These are phyloP conservation scores for Saccharomyces pastorianus DNA, from an alignment of 1,139 yeast genomes.

Conservation along the genomic window DNA sequence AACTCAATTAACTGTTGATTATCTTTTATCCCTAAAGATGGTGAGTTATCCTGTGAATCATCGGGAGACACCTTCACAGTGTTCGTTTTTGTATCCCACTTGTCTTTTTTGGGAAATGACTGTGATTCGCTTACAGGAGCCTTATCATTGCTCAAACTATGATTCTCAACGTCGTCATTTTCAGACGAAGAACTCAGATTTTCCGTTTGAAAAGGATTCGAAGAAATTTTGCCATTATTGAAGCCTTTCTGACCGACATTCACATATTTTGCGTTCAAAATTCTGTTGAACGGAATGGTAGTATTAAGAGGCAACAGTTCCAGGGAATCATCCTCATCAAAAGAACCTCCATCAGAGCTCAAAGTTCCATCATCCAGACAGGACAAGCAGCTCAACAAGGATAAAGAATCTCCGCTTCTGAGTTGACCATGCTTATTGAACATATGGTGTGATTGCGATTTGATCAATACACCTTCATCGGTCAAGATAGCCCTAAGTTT, in stretches of 20 bases:
- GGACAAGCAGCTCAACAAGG: constrained; percentile 1
- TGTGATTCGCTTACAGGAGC: background rate
- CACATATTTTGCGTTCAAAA: background rate
- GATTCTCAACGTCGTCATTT: background rate
- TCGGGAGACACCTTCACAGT: background rate
- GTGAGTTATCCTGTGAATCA: background rate
- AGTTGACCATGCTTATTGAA: background rate
- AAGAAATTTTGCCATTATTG: background rate
- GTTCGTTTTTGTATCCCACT: background rate
- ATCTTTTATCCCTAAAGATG: background rate
- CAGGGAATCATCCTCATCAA: background rate
- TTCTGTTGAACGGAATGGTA: constrained; percentile 3
- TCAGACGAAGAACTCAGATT: background rate
- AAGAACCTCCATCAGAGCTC: constrained; percentile 2
- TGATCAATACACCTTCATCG: constrained; percentile 2
- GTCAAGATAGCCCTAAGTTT: constrained; percentile 3
- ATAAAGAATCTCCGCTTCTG: background rate
- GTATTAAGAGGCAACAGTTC: background rate
- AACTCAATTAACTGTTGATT: constrained; percentile 2
- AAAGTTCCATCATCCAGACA: constrained; percentile 1
- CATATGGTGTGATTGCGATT: constrained; percentile 2
- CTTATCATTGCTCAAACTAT: background rate
- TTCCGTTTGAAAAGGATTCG: background rate
- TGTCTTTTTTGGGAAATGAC: background rate
- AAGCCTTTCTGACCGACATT: background rate